Base-by-base conservation (phyloP, 345 rosid genomes). In the Carallia brachiata region DNA sequence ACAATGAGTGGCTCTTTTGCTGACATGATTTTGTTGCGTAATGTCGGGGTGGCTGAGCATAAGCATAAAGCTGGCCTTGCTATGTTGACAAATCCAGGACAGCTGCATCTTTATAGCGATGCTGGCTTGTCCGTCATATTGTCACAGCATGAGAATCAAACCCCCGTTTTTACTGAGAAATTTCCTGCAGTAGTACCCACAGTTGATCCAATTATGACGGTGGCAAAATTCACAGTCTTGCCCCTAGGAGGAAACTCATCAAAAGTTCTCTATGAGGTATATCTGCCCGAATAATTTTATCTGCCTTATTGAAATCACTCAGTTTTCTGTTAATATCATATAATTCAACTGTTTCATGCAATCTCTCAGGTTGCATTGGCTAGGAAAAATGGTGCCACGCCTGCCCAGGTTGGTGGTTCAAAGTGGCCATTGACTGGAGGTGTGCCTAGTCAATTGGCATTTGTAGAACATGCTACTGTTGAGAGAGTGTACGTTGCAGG, bases 401-500 rank as follows among this genome's bases (percentile, higher is more conserved):
- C 74, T 61, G 56, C 62, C 50, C 58, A 56, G 40, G 52, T 76
- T 69, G 67, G 68, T 69, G 72, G 71, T 81, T 70, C 76, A 68
- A 80, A 79, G 63, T 90, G 98, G 96, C 92, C 96, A 73, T 75
- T 90, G 81, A 90, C 89, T 44, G 98, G 98, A 19, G 96, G 96
- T 53, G 82, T 87, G 67, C 91, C 90, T 47, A 71, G 78, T 84
- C 80, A 81, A 70, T 79, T 74, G 77, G 76, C 86, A 62, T 69
- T 77, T 30, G 52, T 69, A 28, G 86, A 80, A 71, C 83, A 79
- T 66, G 74, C 73, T 75, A 81, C 75, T 73, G 84, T 89, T 82
- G 87, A 86, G 74, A 86, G 87, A 81, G 68, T 90, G 63, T 90
- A 86, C 78, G 34, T 86, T 75, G 90, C 96, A 73, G 98, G 98